Evolutionary conservation across 1,284 basidiomycete species (phyloP).

Genomic region (Tremellales sp.): DNA sequence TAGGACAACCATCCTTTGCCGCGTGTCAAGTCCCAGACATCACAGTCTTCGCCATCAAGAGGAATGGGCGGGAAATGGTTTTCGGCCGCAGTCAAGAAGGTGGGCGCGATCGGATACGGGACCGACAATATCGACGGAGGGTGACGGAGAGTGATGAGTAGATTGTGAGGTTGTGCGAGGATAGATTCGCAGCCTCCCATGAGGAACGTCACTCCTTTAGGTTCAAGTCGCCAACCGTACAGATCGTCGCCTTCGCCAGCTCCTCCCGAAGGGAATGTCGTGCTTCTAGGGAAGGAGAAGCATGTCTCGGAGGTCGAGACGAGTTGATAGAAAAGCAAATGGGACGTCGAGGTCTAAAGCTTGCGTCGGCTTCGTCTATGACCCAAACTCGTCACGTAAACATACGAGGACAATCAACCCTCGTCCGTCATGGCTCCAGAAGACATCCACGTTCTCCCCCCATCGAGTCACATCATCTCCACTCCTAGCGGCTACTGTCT

Average conservation of each 20-base stretch:
- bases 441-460: constrained; percentile 66
- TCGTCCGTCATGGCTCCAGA: constrained; percentile 75
- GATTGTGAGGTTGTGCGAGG: constrained; percentile 28
- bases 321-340: constrained; percentile 70
- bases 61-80: constrained; percentile 42
- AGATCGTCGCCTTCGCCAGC: constrained; percentile 81
- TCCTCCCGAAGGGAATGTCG: constrained; percentile 61
- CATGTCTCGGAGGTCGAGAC: constrained; percentile 56
- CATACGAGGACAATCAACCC: constrained; percentile 72
- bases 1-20: too few relatives aligned
- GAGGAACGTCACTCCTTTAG: constrained; percentile 52
- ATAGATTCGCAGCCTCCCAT: constrained; percentile 31
- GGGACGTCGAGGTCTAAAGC: constrained; percentile 66
- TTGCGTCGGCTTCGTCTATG: constrained; percentile 5
- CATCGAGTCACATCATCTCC: constrained; percentile 70
- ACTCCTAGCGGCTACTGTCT: constrained; percentile 72
- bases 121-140: constrained; percentile 37
- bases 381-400: constrained; percentile 12
- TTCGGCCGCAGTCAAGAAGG: constrained; percentile 25
- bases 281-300: constrained; percentile 35
- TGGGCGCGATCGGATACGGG: constrained; percentile 35
- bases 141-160: constrained; percentile 36
- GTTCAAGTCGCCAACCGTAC: constrained; percentile 68
- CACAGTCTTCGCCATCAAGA: constrained; percentile 42
- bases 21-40: constrained; percentile 43